phyloP scores from a whole-genome alignment of 2,329 filamentous ascomycete species.

The Fusarium continuum region DNA sequence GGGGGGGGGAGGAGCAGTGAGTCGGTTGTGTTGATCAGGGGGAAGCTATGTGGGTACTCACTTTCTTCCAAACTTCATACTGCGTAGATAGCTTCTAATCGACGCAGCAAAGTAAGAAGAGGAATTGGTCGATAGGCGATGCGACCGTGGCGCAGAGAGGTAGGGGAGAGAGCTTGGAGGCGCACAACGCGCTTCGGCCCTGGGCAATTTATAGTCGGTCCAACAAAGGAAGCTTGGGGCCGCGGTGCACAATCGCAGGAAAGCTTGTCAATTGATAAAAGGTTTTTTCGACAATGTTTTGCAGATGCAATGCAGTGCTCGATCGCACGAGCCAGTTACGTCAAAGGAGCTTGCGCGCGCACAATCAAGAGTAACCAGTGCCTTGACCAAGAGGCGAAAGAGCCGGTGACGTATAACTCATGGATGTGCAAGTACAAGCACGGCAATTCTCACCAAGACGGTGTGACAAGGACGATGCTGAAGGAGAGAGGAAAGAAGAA shows the following conservation, averaged over 20 bases:
- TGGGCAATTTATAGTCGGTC: neutral
- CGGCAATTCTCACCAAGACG: neutral
- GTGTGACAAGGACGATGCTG: slow-evolving; percentile 4
- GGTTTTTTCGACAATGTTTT: neutral
- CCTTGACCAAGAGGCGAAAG: slow-evolving; percentile 20
- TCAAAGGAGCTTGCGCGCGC: slow-evolving; percentile 24
- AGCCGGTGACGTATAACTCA: slow-evolving; percentile 20
- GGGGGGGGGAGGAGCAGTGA: too few relatives aligned
- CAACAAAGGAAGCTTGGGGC: slow-evolving; percentile 11
- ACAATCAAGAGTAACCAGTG: slow-evolving; percentile 30
- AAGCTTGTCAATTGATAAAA: neutral
- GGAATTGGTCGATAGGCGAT: neutral
- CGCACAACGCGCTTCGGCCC: slow-evolving; percentile 21
- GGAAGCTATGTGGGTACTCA: slow-evolving; percentile 48
- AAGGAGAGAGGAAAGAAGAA: neutral
- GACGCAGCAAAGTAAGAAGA: slow-evolving; percentile 8
- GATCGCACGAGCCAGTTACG: slow-evolving; percentile 12
- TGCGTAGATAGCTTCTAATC: slow-evolving; percentile 1
- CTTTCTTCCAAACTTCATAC: slow-evolving; percentile 72
- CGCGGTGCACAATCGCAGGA: neutral
- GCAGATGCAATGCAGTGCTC: slow-evolving; percentile 7
- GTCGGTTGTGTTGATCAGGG: neutral
- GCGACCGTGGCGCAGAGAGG: slow-evolving; percentile 1
- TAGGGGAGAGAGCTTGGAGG: slow-evolving; percentile 5
- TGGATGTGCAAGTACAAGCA: neutral